These are phyloP conservation scores for Starmerella potacharoeniae DNA, from an alignment of 805 yeast genomes.

Conservation along the genomic window DNA sequence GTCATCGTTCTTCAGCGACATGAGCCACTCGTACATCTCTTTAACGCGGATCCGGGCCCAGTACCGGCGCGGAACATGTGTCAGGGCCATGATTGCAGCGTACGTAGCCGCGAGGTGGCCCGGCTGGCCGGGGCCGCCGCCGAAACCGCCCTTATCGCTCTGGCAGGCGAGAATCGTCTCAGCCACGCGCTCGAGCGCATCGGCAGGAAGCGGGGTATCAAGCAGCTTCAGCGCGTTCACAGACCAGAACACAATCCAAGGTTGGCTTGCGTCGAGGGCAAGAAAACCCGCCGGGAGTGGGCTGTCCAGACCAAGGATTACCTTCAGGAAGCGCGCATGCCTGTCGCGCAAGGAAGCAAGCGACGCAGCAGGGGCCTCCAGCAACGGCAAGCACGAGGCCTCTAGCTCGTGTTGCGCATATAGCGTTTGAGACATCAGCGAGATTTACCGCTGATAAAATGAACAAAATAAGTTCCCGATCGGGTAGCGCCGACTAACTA, in stretches of 20 bases:
- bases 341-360: neutral
- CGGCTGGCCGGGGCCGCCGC: conserved; percentile 73
- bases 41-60: conserved; percentile 38
- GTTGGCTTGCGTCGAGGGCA: conserved; percentile 74
- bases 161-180: conserved; percentile 29
- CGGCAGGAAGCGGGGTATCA: conserved; percentile 26
- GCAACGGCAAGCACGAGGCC: conserved; percentile 13
- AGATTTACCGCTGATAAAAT: neutral
- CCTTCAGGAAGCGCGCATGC: conserved; percentile 38
- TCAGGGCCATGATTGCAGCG: conserved; percentile 59
- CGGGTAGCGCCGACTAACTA: neutral
- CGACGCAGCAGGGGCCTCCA: conserved; percentile 4
- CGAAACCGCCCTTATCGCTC: conserved; percentile 51
- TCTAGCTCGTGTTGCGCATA: conserved; percentile 14
- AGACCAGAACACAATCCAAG: conserved; percentile 87
- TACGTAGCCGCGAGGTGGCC: conserved; percentile 81
- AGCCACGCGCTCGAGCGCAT: conserved; percentile 21
- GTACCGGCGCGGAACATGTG: conserved; percentile 35
- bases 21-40: conserved; percentile 51
- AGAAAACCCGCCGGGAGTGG: conserved; percentile 42
- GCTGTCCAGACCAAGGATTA: conserved; percentile 25
- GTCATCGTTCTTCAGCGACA: conserved; percentile 47
- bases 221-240: conserved; percentile 42
- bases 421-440: conserved; percentile 8
- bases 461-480: neutral